phyloP scores from a whole-genome alignment of 768 basidiomycete genomes.

The Kwoniella europaea region DNA sequence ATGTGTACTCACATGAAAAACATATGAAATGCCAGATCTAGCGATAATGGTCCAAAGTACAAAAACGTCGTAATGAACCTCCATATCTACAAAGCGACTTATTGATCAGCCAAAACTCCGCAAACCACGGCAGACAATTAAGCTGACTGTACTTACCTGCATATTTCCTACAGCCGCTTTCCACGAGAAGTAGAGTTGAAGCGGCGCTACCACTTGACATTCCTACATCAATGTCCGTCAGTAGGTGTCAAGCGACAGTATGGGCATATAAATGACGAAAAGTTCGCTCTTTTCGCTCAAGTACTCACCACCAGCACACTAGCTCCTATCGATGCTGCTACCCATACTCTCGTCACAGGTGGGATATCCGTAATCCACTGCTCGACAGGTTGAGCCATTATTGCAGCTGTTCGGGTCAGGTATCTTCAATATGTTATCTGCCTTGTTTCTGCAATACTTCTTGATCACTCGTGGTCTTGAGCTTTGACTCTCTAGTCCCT shows the following conservation, averaged over 20 bases:
- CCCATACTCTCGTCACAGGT: slow-evolving; percentile 86
- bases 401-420: background rate
- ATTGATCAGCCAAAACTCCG: slow-evolving; percentile 2
- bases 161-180: slow-evolving; percentile 79
- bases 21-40: slow-evolving; percentile 95
- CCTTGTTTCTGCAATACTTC: no score
- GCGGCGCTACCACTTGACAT: slow-evolving; percentile 85
- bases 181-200: slow-evolving; percentile 91
- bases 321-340: slow-evolving; percentile 74
- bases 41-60: slow-evolving; percentile 89
- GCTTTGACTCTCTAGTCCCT: no score
- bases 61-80: slow-evolving; percentile 87
- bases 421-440: background rate
- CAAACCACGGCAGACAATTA: background rate
- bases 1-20: slow-evolving; percentile 86
- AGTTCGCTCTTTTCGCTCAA: no score
- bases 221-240: slow-evolving; percentile 65
- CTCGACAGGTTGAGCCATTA: slow-evolving; percentile 65
- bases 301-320: slow-evolving; percentile 85
- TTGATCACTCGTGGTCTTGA: no score
- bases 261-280: background rate
- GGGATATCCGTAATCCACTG: slow-evolving; percentile 91
- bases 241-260: background rate
- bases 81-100: slow-evolving; percentile 70
- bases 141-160: slow-evolving; percentile 65